Base-by-base conservation (phyloP, 192 early-diverging fungal species). In the Chytriomyces confervae region DNA sequence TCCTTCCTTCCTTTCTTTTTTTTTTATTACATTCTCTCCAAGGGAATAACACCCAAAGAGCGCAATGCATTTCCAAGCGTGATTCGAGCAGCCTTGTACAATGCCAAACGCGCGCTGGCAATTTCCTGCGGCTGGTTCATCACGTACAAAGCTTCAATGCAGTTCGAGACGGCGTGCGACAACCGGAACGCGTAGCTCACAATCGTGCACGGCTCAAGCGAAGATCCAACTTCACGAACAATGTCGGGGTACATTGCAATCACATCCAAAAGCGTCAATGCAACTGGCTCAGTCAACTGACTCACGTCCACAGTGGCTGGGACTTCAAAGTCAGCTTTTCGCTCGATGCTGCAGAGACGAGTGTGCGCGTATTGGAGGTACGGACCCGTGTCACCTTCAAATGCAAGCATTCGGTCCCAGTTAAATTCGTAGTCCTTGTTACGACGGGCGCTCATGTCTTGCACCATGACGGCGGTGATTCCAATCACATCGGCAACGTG, bases 311-410 rank as follows among this genome's bases (percentile, higher is more conserved):
- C 67, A 49, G 50, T 77, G n/a, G 80, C 45, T 3, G 61, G 45
- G 50, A 71, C 46, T 13, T 36, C 47, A 48, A 57, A 53, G 9
- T 51, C 53, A 64, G 81, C 81, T 11, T 66, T 71, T 20, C 97
- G 95, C 86, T 96, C 94, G 61, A 99, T 93, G 75, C 96, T 97
- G 85, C 94, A 95, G 49, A 97, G 86, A 81, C 98, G 97, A 46
- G 98, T 91, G 82, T 99, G 97, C n/a, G 97, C 93, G 81, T 97
- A 99, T 87, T 98, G 97, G 36, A 99, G 86, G 86, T 99, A 99
- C 23, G 97, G 97, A n/a, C 97, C 98, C 46, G 98, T 99, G 85
- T 97, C 95, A 79, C 98, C 98, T 82, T 98, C 96, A 79, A 97
- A 97, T 73, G 91, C 89, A 79, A 96, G 92, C 91, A 98, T 97